Percentiles rank a stretch among this genome's conserved stretches.
Conservation (phyloP, 176 grass and related monocot genomes). For the Musa acuminata region DNA sequence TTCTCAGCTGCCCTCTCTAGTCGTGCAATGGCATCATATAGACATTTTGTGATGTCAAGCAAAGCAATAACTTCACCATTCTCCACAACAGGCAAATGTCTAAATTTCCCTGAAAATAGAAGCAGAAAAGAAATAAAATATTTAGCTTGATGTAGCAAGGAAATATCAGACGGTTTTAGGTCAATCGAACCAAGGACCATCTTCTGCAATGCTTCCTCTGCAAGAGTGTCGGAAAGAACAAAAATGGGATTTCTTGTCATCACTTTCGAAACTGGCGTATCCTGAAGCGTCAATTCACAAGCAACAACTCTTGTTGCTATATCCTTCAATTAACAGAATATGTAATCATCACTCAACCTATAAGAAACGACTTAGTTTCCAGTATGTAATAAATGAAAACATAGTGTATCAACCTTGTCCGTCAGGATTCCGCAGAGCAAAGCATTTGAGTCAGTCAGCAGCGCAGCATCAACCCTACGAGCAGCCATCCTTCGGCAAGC, state of each 20-base stretch:
- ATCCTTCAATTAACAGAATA: conserved; percentile 30
- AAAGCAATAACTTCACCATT: conserved; percentile 84
- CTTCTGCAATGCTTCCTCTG: conserved; percentile 4
- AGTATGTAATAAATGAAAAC: background rate
- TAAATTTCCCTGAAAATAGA: conserved; percentile 53
- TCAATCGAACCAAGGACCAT: background rate
- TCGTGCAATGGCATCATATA: background rate
- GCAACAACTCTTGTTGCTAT: conserved; percentile 47
- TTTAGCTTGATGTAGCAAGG: background rate
- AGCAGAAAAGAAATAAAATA: background rate
- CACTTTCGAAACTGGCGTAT: conserved; percentile 62
- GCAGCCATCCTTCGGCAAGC: conserved; percentile 60
- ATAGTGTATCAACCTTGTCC: conserved; percentile 37
- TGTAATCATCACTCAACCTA: background rate
- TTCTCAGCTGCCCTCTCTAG: background rate
- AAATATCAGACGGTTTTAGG: background rate
- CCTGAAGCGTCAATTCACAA: conserved; percentile 43
- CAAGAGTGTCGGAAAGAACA: conserved; percentile 56
- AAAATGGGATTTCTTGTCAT: conserved; percentile 72
- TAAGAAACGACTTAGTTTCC: background rate
- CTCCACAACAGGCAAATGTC: conserved; percentile 79
- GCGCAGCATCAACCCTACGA: conserved; percentile 46
- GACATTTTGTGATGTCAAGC: conserved; percentile 60
- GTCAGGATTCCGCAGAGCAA: conserved; percentile 79
- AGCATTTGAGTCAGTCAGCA: conserved; percentile 68